Evolutionary conservation across 805 yeast species (phyloP).

Genomic region (Suhomyces tanzawaensis): DNA sequence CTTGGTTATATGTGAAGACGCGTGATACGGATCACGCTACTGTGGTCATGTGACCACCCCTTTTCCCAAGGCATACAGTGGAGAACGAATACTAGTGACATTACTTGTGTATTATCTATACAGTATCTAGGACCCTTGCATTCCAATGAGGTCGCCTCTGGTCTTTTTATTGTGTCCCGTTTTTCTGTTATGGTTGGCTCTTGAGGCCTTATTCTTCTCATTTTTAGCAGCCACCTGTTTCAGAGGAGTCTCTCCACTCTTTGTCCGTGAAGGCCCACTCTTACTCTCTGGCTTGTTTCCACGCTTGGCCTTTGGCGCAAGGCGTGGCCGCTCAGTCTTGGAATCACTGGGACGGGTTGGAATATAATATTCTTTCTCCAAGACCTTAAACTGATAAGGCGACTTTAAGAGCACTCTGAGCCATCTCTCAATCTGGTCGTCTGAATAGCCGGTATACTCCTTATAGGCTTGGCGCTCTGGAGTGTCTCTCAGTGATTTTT

Average conservation of each 20-base stretch:
- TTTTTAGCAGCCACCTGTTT: slow-evolving; percentile 41
- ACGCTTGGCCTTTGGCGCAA: background rate
- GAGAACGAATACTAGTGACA: no score
- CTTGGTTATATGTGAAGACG: no score
- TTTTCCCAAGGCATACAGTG: no score
- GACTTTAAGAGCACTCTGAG: slow-evolving; percentile 66
- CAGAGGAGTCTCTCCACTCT: background rate
- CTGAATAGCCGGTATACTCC: slow-evolving; percentile 63
- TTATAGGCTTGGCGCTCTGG: slow-evolving; percentile 51
- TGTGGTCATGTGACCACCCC: no score
- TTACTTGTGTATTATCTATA: no score
- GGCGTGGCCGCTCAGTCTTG: background rate
- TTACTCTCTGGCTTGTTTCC: background rate
- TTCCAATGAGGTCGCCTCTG: slow-evolving; percentile 23
- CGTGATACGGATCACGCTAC: no score
- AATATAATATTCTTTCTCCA: slow-evolving; percentile 58
- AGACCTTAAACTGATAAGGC: slow-evolving; percentile 56
- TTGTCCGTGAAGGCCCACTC: background rate
- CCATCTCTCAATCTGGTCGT: slow-evolving; percentile 96
- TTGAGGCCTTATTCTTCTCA: slow-evolving; percentile 53
- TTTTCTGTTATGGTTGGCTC: slow-evolving; percentile 67
- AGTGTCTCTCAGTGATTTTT: slow-evolving; percentile 49
- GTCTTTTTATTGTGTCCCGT: slow-evolving; percentile 58
- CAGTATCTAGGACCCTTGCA: slow-evolving; percentile 13
- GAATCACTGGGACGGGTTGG: slow-evolving; percentile 12